Percentiles rank a stretch among this genome's conserved stretches.
Evolutionary conservation across 305 asterid species (phyloP).

Genomic region (Fraxinus greggii): DNA sequence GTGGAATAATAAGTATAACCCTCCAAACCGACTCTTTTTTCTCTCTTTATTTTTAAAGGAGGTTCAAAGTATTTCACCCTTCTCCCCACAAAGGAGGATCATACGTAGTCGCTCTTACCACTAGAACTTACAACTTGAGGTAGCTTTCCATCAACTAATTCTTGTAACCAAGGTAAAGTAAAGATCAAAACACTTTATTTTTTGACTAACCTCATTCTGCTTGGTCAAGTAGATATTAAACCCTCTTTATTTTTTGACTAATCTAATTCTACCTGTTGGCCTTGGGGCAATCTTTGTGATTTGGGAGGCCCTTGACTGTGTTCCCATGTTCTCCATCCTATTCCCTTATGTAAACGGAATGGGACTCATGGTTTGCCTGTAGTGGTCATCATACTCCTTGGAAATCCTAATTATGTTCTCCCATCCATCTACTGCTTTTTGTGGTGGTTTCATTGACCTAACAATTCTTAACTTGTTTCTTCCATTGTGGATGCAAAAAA

Average conservation of each 20-base stretch:
- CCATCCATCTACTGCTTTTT: background rate
- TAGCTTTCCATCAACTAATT: background rate
- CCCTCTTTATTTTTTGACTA: background rate
- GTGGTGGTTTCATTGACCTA: background rate
- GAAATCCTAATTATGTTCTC: background rate
- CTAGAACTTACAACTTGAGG: no score
- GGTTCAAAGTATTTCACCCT: no score
- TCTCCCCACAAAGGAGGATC: no score
- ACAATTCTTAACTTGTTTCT: background rate
- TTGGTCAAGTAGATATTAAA: background rate
- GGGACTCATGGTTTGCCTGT: background rate
- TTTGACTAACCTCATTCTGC: no score
- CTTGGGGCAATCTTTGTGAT: background rate
- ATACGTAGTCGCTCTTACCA: no score
- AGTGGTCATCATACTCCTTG: background rate
- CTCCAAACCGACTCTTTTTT: background rate
- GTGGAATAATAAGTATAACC: background rate
- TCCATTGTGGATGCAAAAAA: background rate
- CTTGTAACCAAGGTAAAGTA: background rate
- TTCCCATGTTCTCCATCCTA: background rate
- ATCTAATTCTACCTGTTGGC: background rate
- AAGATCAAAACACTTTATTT: no score
- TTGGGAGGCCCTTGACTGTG: background rate
- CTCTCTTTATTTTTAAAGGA: no score
- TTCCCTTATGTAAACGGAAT: background rate